These are phyloP conservation scores for Pontederia crassipes DNA, from an alignment of 176 grass and related monocot species.

Conservation along the genomic window DNA sequence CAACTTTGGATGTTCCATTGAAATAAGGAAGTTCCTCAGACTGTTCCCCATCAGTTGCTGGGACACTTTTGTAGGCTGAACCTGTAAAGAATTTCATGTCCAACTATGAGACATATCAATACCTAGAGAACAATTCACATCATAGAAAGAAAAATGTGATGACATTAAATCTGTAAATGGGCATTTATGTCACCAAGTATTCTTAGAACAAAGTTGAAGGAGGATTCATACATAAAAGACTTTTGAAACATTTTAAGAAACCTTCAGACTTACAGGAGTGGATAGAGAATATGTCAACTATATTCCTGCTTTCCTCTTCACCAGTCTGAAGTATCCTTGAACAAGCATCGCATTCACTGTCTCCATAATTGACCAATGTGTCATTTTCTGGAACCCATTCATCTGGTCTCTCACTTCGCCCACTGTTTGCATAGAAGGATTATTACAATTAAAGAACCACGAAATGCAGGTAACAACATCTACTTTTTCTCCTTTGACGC, in stretches of 20 bases:
- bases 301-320: slow-evolving; percentile 16
- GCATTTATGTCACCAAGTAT: no score
- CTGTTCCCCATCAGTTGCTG: slow-evolving; percentile 44
- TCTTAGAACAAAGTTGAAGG: no score
- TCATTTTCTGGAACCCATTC: slow-evolving; percentile 69
- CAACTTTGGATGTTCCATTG: slow-evolving; percentile 19
- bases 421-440: slow-evolving; percentile 22
- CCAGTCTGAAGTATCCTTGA: slow-evolving; percentile 20
- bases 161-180: no score
- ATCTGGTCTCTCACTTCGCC: slow-evolving; percentile 65
- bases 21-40: slow-evolving; percentile 14
- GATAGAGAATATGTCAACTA: slow-evolving; percentile 48
- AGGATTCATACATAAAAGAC: no score
- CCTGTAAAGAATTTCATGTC: background rate
- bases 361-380: slow-evolving; percentile 9
- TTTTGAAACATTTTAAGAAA: slow-evolving; percentile 3
- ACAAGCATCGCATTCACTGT: slow-evolving; percentile 17
- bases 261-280: slow-evolving; percentile 28
- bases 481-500: background rate
- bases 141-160: no score
- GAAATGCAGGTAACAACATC: background rate
- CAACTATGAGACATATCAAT: no score
- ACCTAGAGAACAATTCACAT: no score
- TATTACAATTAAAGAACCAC: background rate
- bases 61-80: slow-evolving; percentile 35